Base-by-base conservation (phyloP, 768 basidiomycete genomes). In the Xerocomellus amylosporus region DNA sequence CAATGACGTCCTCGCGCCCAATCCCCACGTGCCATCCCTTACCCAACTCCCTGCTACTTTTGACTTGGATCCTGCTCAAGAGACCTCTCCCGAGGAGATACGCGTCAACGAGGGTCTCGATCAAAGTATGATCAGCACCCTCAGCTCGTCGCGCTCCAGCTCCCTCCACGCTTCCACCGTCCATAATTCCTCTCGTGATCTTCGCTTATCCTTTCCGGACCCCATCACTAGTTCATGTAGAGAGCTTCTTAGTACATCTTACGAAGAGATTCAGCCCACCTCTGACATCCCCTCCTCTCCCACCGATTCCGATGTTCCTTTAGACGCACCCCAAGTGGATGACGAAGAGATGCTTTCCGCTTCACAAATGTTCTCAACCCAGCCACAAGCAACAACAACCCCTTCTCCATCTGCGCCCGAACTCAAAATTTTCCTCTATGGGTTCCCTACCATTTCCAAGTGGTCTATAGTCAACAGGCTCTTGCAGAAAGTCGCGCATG, bases 121-220 rank as follows among this genome's bases (percentile, higher is more conserved):
- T 70, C 88, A 91, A 73, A 91, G 88, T 73, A 81, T 90, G 74
- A 78, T 88, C 64, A 86, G 88, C 71, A 91, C 88, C 15, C 77
- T 91, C 57, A 86, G 81, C 72, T 78, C 83, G 46, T 90, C 88
- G 52, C 84, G 87, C 60, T 81, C 87, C 17, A 83, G 82, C 64
- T 82, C 81, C 34, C 66, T 82, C 51, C 77, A 79, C 58, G 69
- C 74, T 20, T 77, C 81, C 46, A 80, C 83, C 54, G 69, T 79
- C 51, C 85, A 85, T 54, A 78, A 65, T 51, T 82, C 85, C n/a
- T 72, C 84, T 46, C 85, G 85, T 69, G 87, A 90, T 73, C 79
- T 91, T 57, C 82, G 86, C 61, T 71, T 91, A 54, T 90, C 89
- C 33, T 92, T 92, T 73, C 89, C 89, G 37, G 89, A 92, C 72